Conservation (phyloP, 192 early-diverging fungal species). For the Backusella mclennaniae region DNA sequence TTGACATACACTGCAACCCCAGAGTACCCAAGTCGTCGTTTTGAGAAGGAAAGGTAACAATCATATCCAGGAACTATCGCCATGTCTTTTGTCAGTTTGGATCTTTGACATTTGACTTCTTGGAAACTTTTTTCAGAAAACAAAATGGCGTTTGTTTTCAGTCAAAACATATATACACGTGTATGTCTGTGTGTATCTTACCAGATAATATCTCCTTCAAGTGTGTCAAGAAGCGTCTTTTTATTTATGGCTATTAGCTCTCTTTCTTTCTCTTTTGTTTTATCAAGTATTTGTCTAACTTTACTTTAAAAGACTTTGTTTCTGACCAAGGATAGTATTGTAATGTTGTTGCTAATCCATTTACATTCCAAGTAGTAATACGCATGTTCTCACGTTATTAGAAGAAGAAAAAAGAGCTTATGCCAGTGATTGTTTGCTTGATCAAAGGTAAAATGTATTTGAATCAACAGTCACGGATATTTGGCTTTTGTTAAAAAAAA, state of each 20-base stretch:
- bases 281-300: neutral
- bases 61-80: slow-evolving; percentile 68
- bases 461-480: too few relatives aligned
- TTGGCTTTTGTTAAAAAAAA: too few relatives aligned
- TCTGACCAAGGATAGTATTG: slow-evolving; percentile 56
- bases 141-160: neutral
- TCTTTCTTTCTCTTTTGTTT: neutral
- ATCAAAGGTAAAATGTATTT: neutral
- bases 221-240: slow-evolving; percentile 20
- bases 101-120: slow-evolving; percentile 68
- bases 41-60: slow-evolving; percentile 69
- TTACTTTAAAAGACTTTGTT: slow-evolving; percentile 45
- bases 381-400: slow-evolving; percentile 38
- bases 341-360: slow-evolving; percentile 48
- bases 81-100: slow-evolving; percentile 54
- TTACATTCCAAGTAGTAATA: slow-evolving; percentile 63
- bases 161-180: neutral
- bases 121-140: slow-evolving; percentile 57
- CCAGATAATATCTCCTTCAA: slow-evolving; percentile 22
- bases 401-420: neutral
- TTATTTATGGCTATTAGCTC: neutral
- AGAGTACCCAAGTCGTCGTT: slow-evolving; percentile 61
- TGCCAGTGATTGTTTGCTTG: neutral
- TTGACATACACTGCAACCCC: slow-evolving; percentile 69
- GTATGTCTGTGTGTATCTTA: slow-evolving; percentile 14